Percentiles rank a stretch among this genome's conserved stretches.
phyloP scores from a whole-genome alignment of 768 basidiomycete genomes.

The Flagelloscypha sp. region DNA sequence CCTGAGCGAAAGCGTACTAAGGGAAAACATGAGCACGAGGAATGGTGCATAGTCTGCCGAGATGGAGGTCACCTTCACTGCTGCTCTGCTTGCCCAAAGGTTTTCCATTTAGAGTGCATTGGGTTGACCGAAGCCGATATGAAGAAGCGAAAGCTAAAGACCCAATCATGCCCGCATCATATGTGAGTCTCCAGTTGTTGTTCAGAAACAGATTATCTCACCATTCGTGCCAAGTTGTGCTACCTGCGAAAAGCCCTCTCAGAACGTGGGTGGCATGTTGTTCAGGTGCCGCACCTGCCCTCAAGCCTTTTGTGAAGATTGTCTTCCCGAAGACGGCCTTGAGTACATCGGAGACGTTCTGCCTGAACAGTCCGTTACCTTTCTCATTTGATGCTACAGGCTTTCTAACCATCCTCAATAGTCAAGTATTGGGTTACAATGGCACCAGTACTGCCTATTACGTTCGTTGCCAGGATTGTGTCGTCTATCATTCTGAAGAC shows the following conservation, averaged over 20 bases:
- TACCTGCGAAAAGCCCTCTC: constrained; percentile 33
- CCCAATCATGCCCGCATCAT: constrained; percentile 41
- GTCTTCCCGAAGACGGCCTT: constrained; percentile 41
- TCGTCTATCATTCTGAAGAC: constrained; percentile 29
- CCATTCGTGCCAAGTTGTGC: too few relatives aligned
- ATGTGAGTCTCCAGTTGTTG: too few relatives aligned
- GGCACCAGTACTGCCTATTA: constrained; percentile 25
- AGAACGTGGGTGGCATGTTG: constrained; percentile 47
- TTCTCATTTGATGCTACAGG: constrained; percentile 1
- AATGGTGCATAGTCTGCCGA: constrained; percentile 51
- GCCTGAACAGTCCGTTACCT: constrained; percentile 45
- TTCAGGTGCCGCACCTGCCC: constrained; percentile 60
- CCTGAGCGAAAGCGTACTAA: too few relatives aligned
- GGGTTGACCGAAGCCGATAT: constrained; percentile 27
- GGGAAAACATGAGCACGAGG: constrained; percentile 40
- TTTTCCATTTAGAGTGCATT: constrained; percentile 46
- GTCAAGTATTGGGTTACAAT: constrained; percentile 23
- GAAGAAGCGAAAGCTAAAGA: constrained; percentile 11
- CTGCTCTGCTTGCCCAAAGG: constrained; percentile 45
- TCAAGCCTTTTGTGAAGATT: constrained; percentile 54
- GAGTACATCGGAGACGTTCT: constrained; percentile 45
- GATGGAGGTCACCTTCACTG: constrained; percentile 48
- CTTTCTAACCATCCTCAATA: constrained; percentile 8
- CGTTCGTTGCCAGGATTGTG: constrained; percentile 29
- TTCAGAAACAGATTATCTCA: too few relatives aligned